A percentile compares a stretch with the other conserved stretches of the same genome.
phyloP scores from a whole-genome alignment of 2,329 filamentous ascomycete species.

The Plectosphaerella sp. region DNA sequence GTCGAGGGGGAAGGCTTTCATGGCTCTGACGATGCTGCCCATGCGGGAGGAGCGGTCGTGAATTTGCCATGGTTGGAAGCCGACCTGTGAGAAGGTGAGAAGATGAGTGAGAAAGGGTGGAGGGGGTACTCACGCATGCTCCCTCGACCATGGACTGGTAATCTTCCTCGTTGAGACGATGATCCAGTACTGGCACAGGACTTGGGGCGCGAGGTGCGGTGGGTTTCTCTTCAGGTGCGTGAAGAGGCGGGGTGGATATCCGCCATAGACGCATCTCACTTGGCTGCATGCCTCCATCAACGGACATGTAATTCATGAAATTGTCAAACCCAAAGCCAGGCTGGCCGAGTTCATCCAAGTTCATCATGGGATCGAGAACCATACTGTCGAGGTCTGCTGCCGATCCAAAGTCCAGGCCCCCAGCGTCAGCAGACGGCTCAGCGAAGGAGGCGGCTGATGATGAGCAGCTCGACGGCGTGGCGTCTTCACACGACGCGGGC shows the following conservation, averaged over 20 bases:
- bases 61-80: slow-evolving; percentile 19
- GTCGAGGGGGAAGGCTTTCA: slow-evolving; percentile 25
- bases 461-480: neutral
- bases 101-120: neutral
- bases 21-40: slow-evolving; percentile 25
- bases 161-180: slow-evolving; percentile 3
- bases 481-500: slow-evolving; percentile 2
- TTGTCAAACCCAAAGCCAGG: neutral
- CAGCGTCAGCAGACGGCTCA: neutral
- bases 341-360: neutral
- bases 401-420: slow-evolving; percentile 24
- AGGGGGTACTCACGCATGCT: neutral
- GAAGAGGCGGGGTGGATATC: slow-evolving; percentile 3
- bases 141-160: slow-evolving; percentile 3
- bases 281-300: neutral
- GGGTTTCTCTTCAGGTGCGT: neutral
- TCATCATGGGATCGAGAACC: slow-evolving; percentile 3
- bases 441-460: neutral
- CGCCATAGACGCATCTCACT: slow-evolving; percentile 10
- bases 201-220: slow-evolving; percentile 1
- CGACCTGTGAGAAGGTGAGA: neutral
- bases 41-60: slow-evolving; percentile 29
- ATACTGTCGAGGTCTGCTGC: slow-evolving; percentile 21
- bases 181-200: neutral
- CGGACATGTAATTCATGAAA: neutral